Conservation (phyloP, 345 rosid genomes). For the Euphorbia peplus region DNA sequence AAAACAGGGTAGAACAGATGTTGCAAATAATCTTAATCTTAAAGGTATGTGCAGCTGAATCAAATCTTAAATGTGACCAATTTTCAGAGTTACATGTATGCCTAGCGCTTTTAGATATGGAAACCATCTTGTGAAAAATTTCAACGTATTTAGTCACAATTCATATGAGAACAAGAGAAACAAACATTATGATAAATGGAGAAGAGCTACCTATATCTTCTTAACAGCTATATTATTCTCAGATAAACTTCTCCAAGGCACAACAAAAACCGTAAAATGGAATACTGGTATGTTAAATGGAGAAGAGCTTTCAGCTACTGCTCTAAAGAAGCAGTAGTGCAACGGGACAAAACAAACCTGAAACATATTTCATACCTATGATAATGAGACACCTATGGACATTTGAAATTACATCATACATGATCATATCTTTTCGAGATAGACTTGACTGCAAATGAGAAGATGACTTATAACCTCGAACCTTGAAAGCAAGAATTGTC, state of each 20-base stretch:
- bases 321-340: neutral
- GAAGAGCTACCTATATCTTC: neutral
- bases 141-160: neutral
- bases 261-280: neutral
- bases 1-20: neutral
- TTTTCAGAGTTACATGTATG: neutral
- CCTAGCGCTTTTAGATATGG: neutral
- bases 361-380: neutral
- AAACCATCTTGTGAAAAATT: neutral
- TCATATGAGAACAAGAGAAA: neutral
- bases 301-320: neutral
- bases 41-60: neutral
- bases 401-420: neutral
- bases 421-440: neutral
- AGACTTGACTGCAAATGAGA: neutral
- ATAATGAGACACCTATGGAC: neutral
- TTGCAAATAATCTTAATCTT: neutral
- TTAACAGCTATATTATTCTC: neutral
- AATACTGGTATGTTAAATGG: neutral
- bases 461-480: neutral
- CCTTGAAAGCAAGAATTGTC: neutral
- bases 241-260: neutral
- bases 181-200: neutral
- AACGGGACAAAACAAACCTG: neutral
- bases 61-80: neutral